A percentile compares a stretch with the other conserved stretches of the same genome.
phyloP scores from a whole-genome alignment of 306 rosid genomes.

The Potentilla sterilis region DNA sequence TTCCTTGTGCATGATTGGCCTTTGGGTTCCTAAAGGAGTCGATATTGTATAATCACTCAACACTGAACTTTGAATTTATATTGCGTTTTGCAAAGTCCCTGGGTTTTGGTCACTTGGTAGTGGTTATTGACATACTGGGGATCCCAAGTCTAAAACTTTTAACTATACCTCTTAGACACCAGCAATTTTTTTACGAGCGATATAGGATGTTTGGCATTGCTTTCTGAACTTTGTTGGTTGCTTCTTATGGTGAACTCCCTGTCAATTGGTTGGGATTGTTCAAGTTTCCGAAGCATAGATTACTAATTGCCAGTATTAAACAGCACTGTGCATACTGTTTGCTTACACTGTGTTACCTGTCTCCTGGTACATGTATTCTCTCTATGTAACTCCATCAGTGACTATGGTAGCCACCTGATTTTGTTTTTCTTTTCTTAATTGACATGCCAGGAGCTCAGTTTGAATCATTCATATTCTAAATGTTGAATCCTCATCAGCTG shows the following conservation, averaged over 20 bases:
- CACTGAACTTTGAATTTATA: neutral
- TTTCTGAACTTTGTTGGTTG: neutral
- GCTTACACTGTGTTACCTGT: conserved; percentile 1
- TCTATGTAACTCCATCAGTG: too few relatives aligned
- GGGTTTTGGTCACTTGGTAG: neutral
- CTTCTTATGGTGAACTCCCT: conserved; percentile 11
- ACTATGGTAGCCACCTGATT: too few relatives aligned
- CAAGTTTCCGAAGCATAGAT: conserved; percentile 5
- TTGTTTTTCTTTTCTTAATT: too few relatives aligned
- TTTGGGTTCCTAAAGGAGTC: too few relatives aligned
- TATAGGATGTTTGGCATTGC: neutral
- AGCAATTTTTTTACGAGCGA: neutral
- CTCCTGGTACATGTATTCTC: conserved; percentile 1
- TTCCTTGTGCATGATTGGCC: too few relatives aligned
- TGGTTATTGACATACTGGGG: neutral
- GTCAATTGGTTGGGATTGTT: neutral
- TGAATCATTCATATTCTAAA: too few relatives aligned
- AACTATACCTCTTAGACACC: neutral
- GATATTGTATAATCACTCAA: neutral
- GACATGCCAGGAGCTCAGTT: too few relatives aligned
- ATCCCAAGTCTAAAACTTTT: too few relatives aligned
- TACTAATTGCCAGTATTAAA: neutral
- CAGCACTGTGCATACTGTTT: neutral
- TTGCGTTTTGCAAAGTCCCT: neutral
- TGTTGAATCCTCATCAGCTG: too few relatives aligned